These are phyloP conservation scores for Aspergillus sp. DNA, from an alignment of 2,329 filamentous ascomycete genomes.

Conservation along the genomic window DNA sequence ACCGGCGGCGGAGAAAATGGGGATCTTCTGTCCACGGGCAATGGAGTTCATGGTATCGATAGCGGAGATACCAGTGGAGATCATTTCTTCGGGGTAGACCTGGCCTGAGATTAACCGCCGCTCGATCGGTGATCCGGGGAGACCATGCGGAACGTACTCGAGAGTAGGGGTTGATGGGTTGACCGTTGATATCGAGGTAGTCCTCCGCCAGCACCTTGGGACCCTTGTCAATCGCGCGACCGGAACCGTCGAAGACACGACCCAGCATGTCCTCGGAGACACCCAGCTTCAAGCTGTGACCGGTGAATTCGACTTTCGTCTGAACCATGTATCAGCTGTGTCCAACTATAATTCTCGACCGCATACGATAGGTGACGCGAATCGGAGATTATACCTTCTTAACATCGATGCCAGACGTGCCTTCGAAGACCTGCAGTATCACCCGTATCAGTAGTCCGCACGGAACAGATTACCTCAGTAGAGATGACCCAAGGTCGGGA, in stretches of 20 bases:
- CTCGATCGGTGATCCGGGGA: background rate
- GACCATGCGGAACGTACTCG: constrained; percentile 58
- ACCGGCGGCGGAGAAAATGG: constrained; percentile 98
- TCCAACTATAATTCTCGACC: too few species aligned
- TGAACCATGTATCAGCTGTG: constrained; percentile 37
- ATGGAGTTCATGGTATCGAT: constrained; percentile 99
- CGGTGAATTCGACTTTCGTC: constrained; percentile 97
- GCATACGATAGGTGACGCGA: too few species aligned
- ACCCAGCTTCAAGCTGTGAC: constrained; percentile 95
- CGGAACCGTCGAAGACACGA: constrained; percentile 97
- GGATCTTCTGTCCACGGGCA: constrained; percentile 98
- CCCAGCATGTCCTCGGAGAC: constrained; percentile 99
- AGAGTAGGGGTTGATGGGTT: constrained; percentile 96
- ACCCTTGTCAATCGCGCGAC: constrained; percentile 97
- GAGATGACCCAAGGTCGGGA: too few species aligned
- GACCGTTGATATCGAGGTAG: constrained; percentile 98
- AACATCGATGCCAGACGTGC: constrained; percentile 94
- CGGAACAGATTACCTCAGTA: too few species aligned
- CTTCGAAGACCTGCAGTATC: constrained; percentile 79
- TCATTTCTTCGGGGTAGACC: constrained; percentile 99
- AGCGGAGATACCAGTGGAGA: constrained; percentile 97
- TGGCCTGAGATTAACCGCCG: constrained; percentile 36
- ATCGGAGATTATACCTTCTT: constrained; percentile 68
- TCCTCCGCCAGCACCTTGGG: constrained; percentile 97
- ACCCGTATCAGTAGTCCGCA: constrained; percentile 21